Percentiles rank a stretch among this genome's conserved stretches.
Conservation (phyloP, 352 stramenopile species). For the Globisporangium cederbergense region DNA sequence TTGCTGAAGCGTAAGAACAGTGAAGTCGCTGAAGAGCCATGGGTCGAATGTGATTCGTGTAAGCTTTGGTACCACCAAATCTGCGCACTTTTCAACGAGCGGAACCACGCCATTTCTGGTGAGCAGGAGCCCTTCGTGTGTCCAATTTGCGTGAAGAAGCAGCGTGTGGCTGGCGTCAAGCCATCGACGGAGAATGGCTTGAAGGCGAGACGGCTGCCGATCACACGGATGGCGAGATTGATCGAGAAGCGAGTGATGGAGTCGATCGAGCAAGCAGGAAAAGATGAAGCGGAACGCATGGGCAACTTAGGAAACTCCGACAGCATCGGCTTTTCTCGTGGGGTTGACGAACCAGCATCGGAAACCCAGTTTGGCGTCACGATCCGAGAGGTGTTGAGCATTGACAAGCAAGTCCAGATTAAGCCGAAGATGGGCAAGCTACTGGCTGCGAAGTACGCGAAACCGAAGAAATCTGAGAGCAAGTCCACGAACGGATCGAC, state of each 20-base stretch:
- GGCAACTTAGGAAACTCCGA: conserved; percentile 80
- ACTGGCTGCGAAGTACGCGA: conserved; percentile 59
- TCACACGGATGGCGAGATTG: conserved; percentile 81
- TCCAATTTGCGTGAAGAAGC: conserved; percentile 85
- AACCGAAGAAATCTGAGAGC: conserved; percentile 42
- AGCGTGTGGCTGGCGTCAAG: conserved; percentile 65
- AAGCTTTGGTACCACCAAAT: conserved; percentile 99
- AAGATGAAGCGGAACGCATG: conserved; percentile 79
- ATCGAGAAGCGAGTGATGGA: conserved; percentile 81
- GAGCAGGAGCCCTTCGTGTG: conserved; percentile 87
- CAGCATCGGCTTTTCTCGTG: conserved; percentile 72
- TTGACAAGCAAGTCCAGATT: conserved; percentile 88
- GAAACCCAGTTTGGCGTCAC: conserved; percentile 82
- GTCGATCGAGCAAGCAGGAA: conserved; percentile 65
- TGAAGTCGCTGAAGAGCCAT: conserved; percentile 95
- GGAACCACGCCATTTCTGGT: conserved; percentile 94
- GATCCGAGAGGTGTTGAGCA: conserved; percentile 81
- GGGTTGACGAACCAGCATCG: conserved; percentile 62
- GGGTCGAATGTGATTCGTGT: conserved; percentile 98
- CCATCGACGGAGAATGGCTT: conserved; percentile 78
- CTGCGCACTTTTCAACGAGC: conserved; percentile 99
- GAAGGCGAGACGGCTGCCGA: conserved; percentile 72
- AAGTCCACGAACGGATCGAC: conserved; percentile 15
- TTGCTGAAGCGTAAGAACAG: conserved; percentile 98
- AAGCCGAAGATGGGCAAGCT: conserved; percentile 83